Evolutionary conservation across 139 green algal genomes (phyloP), one percentile per base, ranked within the genome.

Genomic region (Trebouxia sp.): DNA sequence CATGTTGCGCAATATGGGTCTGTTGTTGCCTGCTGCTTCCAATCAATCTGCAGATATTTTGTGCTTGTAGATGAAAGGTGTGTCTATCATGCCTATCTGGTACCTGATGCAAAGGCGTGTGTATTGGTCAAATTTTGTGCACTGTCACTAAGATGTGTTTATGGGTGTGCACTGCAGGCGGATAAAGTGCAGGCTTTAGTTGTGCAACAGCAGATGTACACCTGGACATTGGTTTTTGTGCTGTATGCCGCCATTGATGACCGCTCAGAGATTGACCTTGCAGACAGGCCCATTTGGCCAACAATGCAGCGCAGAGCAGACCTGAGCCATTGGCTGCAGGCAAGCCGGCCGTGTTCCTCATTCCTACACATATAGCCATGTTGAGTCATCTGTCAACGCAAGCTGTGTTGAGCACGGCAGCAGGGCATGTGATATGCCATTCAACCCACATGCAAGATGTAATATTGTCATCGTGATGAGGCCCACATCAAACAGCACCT

Each of bases 291-390:
- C 12, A 43, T 17, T 5, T 37, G 42, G 62, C n/a, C 81, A 1
- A 82, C 51, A 11, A 79, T 86, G 50, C 69, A 84, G 83, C 84
- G 86, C 12, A 79, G 88, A n/a, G 86, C 86, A 0, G 32, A 24
- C 12, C 50, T 94, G 20, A 89, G 86, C 81, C 65, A 51, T 30
- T 92, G 90, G 87, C 79, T 94, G 65, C 38, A 79, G 80, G 80
- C 69, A 32, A n/a, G n/a, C n/a, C n/a, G n/a, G n/a, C 35, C 50
- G 26, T 38, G 38, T 10, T n/a, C 14, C 1, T 43, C 41, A 62
- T 37, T 0, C 6, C 22, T 65, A 26, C 11, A 26, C 41, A 20
- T 7, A 58, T 38, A 37, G 14, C 2, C 3, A 53, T 53, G 47
- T 17, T 53, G 47, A 3, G 20, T 5, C 1, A 53, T n/a, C n/a